Conservation (phyloP, 176 grass and related monocot genomes). For the Bromus sterilis region DNA sequence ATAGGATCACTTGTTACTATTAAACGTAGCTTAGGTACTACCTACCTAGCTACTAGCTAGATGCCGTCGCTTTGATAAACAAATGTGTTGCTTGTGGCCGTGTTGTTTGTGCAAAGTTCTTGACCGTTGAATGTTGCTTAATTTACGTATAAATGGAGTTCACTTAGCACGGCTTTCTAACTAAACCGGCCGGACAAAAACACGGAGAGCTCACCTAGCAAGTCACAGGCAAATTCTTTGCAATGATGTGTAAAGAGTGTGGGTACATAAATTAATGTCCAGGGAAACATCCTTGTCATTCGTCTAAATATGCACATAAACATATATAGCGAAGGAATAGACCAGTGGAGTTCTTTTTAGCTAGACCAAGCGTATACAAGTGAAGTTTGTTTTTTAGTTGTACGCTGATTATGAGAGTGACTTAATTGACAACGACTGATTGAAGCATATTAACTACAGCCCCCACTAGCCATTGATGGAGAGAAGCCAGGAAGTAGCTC, state of each 20-base stretch:
- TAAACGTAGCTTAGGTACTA: background rate
- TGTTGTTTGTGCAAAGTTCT: conserved; percentile 15
- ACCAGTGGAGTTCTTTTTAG: background rate
- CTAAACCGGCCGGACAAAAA: background rate
- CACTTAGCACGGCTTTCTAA: conserved; percentile 2
- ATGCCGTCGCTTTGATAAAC: conserved; percentile 25
- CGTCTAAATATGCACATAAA: conserved; percentile 2
- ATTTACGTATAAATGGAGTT: background rate
- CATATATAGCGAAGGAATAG: conserved; percentile 10
- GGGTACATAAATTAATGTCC: background rate
- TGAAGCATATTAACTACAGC: background rate
- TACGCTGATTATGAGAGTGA: background rate
- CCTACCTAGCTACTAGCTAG: background rate
- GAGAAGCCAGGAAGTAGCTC: background rate
- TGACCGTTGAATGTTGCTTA: conserved; percentile 31
- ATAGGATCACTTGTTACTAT: conserved; percentile 3
- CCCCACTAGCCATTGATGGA: background rate
- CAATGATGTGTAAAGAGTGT: background rate
- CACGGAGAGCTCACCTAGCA: conserved; percentile 5
- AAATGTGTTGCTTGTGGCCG: conserved; percentile 25
- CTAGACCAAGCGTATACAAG: background rate
- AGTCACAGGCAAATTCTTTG: conserved; percentile 1
- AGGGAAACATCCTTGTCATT: conserved; percentile 22
- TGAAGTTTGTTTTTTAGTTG: background rate
- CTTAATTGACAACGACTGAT: background rate